Evolutionary conservation across 2,329 filamentous ascomycete species (phyloP).

Genomic region (Fusarium staphyleae): DNA sequence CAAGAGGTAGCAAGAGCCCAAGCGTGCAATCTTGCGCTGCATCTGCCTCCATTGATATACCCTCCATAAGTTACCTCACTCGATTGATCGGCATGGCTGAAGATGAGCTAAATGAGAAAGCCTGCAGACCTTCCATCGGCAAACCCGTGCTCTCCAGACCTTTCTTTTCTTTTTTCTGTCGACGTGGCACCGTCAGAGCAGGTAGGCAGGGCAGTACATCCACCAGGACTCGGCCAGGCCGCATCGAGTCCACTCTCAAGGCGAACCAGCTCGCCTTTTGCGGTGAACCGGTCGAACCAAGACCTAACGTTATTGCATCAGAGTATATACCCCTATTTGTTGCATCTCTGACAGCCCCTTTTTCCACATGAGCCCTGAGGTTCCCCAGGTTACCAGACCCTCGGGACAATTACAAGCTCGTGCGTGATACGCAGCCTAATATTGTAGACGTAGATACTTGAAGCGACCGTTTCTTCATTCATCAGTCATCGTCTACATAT

Average conservation of each 20-base stretch:
- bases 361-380: not conserved
- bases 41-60: too few relatives aligned
- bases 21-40: too few relatives aligned
- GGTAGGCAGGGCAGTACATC: not conserved
- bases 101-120: too few relatives aligned
- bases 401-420: not conserved
- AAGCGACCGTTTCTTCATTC: not conserved
- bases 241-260: too few relatives aligned
- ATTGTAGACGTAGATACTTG: not conserved
- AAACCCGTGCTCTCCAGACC: too few relatives aligned
- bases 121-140: too few relatives aligned
- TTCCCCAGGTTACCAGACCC: not conserved
- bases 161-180: not conserved
- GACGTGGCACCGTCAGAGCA: not conserved
- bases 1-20: too few relatives aligned
- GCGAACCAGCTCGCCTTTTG: too few relatives aligned
- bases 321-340: not conserved
- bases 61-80: too few relatives aligned
- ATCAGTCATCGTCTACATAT: slow-evolving; percentile 20
- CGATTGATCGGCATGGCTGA: too few relatives aligned
- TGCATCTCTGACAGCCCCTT: not conserved
- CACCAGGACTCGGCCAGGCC: too few relatives aligned
- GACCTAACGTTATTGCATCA: not conserved
- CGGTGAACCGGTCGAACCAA: not conserved
- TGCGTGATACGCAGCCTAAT: not conserved